Base-by-base conservation (phyloP, 192 early-diverging fungal species). In the Backusella macrospora region DNA sequence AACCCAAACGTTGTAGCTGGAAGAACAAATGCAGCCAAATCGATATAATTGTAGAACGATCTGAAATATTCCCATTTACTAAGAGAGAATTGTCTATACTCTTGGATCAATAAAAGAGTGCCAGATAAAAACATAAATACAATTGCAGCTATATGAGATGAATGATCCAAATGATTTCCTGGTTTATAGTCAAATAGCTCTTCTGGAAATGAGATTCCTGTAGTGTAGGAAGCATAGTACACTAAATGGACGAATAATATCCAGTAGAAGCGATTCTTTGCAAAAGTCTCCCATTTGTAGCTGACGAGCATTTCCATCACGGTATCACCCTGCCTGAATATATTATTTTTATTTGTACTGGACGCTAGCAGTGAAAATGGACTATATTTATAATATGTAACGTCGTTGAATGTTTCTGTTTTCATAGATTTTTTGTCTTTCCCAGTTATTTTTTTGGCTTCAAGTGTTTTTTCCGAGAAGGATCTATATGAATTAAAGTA, bases 11-110 rank as follows among this genome's bases (percentile, higher is more conserved):
- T 67, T 21, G 4, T 15, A 4, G 29, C 42, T 4, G 65, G 38
- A 44, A 68, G 44, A 47, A 13, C 12, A 68, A 47, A 68, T 5
- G 67, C 44, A 6, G 67, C 67, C 5, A 68, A 7, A 68, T 68
- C 67, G 2, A 68, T 4, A 6, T 45, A 68, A 10, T 68, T 68
- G 45, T 45, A 68, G 15, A 23, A 43, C 5, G 67, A 68, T 1
- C 4, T 46, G 43, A 68, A 26, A 26, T 68, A 68, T 15, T 44
- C 67, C 12, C 34, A 29, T 8, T 0, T 68, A 6, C 14, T 68
- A 8, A 23, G 65, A 21, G 0, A 2, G 29, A 45, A 62, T 37
- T 72, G 71, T 10, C 43, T 21, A 10, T 0, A n/a, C 34, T 72
- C 71, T 38, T 72, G 59, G 1, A 13, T 37, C 5, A 72, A 16